Evolutionary conservation across 345 rosid species (phyloP).

Genomic region (Salix arbutifolia): DNA sequence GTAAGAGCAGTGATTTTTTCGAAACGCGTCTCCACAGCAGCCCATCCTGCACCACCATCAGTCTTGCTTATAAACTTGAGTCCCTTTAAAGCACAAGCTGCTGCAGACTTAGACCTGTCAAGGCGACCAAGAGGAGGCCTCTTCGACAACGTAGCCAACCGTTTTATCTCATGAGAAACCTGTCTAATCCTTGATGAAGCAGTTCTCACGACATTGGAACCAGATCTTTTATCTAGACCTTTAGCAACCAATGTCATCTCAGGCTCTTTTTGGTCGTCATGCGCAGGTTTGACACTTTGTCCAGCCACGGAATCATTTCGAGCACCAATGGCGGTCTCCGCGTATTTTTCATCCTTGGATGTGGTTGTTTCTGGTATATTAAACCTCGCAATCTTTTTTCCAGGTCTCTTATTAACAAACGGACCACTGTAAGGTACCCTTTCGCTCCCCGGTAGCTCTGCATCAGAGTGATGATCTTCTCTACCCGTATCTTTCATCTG

Average conservation of each 20-base stretch:
- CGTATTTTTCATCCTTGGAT: constrained; percentile 25
- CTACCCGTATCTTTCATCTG: constrained; percentile 25
- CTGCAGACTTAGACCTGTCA: constrained; percentile 66
- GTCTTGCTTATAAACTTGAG: constrained; percentile 70
- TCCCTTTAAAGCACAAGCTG: constrained; percentile 58
- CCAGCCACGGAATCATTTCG: constrained; percentile 24
- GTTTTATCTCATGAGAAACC: constrained; percentile 60
- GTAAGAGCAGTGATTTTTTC: constrained; percentile 51
- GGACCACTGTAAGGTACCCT: constrained; percentile 37
- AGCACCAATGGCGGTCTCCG: constrained; percentile 32
- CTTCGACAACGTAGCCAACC: constrained; percentile 48
- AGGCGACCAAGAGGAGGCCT: constrained; percentile 39
- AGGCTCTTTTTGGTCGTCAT: constrained; percentile 35
- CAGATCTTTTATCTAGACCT: constrained; percentile 48
- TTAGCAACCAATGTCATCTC: constrained; percentile 41
- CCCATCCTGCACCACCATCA: constrained; percentile 69
- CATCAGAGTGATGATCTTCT: constrained; percentile 38
- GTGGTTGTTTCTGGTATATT: constrained; percentile 24
- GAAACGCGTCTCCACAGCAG: constrained; percentile 60
- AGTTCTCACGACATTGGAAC: constrained; percentile 32
- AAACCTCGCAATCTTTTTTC: constrained; percentile 37
- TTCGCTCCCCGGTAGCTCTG: constrained; percentile 30
- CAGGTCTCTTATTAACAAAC: constrained; percentile 39
- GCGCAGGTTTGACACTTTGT: constrained; percentile 34
- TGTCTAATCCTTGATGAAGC: constrained; percentile 52